Evolutionary conservation across 1,284 basidiomycete genomes (phyloP).

Genomic region (Anthracocystis panici-leucophaei): DNA sequence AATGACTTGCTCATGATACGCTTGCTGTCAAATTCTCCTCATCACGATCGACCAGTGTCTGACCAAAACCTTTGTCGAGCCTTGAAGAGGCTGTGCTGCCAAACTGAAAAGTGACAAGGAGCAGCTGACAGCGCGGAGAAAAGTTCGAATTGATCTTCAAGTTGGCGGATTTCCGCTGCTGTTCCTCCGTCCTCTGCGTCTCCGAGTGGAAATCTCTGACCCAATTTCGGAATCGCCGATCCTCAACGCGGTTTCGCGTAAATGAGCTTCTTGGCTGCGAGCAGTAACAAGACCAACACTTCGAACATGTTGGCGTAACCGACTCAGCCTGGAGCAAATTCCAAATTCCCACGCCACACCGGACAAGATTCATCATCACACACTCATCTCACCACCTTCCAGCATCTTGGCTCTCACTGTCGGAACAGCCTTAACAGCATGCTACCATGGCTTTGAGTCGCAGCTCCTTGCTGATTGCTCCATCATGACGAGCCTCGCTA

Average conservation of each 20-base stretch:
- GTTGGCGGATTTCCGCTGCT: conserved; percentile 1
- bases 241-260: conserved; percentile 4
- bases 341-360: conserved; percentile 1
- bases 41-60: too few relatives aligned
- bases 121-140: background rate
- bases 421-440: background rate
- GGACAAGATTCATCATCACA: background rate
- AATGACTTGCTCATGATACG: too few relatives aligned
- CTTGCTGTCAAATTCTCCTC: too few relatives aligned
- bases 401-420: background rate
- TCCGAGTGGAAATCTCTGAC: background rate
- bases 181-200: background rate
- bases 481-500: conserved; percentile 35
- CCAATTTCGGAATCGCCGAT: background rate
- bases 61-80: too few relatives aligned
- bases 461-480: background rate
- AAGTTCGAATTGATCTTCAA: background rate
- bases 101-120: background rate
- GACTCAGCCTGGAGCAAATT: background rate
- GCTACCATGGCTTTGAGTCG: too few relatives aligned
- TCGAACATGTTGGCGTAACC: background rate
- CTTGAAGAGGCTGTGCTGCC: background rate
- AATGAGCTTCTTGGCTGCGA: conserved; percentile 1
- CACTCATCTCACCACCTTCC: background rate
- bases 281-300: conserved; percentile 7